These are phyloP conservation scores for Leccinum obscurum DNA, from an alignment of 768 basidiomycete genomes.

Conservation along the genomic window DNA sequence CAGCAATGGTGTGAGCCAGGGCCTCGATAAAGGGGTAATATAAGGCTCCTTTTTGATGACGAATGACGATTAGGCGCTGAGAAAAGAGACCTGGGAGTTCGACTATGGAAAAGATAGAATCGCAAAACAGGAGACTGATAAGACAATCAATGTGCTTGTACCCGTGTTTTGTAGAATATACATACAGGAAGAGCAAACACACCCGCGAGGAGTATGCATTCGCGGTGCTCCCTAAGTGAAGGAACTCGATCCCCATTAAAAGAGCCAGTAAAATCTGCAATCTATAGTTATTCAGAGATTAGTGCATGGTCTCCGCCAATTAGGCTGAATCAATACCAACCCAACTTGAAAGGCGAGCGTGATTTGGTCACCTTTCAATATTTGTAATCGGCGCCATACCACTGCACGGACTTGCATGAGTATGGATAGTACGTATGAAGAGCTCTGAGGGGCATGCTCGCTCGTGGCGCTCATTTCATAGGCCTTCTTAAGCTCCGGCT, in stretches of 20 bases:
- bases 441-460: constrained; percentile 47
- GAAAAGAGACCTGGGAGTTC: constrained; percentile 48
- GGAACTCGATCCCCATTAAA: constrained; percentile 41
- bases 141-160: constrained; percentile 12
- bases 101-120: constrained; percentile 53
- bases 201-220: constrained; percentile 52
- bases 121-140: constrained; percentile 49
- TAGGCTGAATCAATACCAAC: neutral
- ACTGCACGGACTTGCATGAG: constrained; percentile 46
- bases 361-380: constrained; percentile 42
- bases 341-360: constrained; percentile 33
- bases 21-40: constrained; percentile 50
- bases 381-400: constrained; percentile 45
- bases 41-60: constrained; percentile 46
- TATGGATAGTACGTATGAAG: constrained; percentile 47
- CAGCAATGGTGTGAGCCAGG: constrained; percentile 45
- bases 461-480: constrained; percentile 49
- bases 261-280: constrained; percentile 28
- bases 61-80: constrained; percentile 44
- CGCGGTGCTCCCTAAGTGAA: constrained; percentile 38
- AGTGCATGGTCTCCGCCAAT: neutral
- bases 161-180: neutral
- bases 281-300: constrained; percentile 30
- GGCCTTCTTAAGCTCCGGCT: constrained; percentile 39
- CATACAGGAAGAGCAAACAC: constrained; percentile 75